These are phyloP conservation scores for Leersia perrieri DNA, from an alignment of 176 grass and related monocot genomes.

Conservation along the genomic window DNA sequence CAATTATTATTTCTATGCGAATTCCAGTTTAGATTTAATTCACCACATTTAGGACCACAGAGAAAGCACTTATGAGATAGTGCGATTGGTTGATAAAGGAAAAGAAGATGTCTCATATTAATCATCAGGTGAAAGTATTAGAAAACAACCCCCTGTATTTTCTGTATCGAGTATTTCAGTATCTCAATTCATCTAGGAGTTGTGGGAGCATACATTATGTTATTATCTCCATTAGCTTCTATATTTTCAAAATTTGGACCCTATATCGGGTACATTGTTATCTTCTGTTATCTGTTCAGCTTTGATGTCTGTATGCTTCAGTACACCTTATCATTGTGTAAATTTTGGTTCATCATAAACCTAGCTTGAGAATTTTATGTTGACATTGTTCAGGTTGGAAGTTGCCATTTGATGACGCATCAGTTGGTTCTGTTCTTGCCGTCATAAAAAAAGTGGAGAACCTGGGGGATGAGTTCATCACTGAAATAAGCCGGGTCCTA, in stretches of 20 bases:
- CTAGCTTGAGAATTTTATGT: background rate
- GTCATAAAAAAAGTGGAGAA: constrained; percentile 47
- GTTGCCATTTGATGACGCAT: constrained; percentile 57
- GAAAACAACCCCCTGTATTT: background rate
- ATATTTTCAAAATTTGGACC: background rate
- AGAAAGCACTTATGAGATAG: background rate
- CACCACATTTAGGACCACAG: background rate
- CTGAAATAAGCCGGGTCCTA: constrained; percentile 65
- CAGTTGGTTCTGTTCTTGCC: constrained; percentile 58
- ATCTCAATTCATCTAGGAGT: background rate
- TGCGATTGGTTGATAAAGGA: background rate
- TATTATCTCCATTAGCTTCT: background rate
- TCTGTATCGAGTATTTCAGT: background rate
- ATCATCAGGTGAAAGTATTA: background rate
- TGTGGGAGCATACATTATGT: background rate
- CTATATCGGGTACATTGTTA: background rate
- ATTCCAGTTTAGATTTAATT: background rate
- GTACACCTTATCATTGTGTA: background rate
- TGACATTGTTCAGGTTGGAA: constrained; percentile 47
- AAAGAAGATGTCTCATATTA: background rate
- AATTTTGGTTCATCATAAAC: background rate
- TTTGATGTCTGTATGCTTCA: background rate
- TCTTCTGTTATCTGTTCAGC: background rate
- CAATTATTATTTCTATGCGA: background rate
- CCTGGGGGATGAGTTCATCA: constrained; percentile 51